phyloP scores from a whole-genome alignment of 148 eudicot genomes.

The Fallopia convolvulus region DNA sequence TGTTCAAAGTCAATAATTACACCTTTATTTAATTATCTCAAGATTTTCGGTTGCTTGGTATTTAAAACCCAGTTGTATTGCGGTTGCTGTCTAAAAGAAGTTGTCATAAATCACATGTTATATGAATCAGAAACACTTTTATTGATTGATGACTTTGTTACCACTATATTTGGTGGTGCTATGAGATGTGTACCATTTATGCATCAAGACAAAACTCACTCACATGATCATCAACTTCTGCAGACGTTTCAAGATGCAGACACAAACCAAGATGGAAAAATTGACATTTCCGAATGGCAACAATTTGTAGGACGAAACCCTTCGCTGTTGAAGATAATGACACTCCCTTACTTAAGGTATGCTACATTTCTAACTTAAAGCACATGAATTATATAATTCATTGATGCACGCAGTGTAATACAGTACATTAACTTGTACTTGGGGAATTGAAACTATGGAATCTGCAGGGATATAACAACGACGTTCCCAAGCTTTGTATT shows the following conservation, averaged over 20 bases:
- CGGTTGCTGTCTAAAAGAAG: not conserved
- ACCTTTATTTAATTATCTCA: not conserved
- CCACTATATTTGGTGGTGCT: not conserved
- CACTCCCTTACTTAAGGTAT: slow-evolving; percentile 89
- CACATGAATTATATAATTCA: not conserved
- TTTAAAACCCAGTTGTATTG: not conserved
- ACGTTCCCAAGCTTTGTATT: slow-evolving; percentile 76
- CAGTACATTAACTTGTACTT: not conserved
- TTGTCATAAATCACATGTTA: not conserved
- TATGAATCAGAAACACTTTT: not conserved
- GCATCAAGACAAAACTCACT: not conserved
- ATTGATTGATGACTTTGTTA: not conserved
- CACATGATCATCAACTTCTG: not conserved
- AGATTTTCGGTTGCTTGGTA: not conserved
- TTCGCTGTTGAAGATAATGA: slow-evolving; percentile 78
- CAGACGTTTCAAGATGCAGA: slow-evolving; percentile 94
- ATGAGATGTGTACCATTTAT: not conserved
- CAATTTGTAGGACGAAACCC: slow-evolving; percentile 72
- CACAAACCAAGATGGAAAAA: slow-evolving; percentile 72
- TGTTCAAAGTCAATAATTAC: not conserved
- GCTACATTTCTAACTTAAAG: not conserved
- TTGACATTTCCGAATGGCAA: slow-evolving; percentile 80
- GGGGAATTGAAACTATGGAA: not conserved
- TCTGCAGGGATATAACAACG: slow-evolving; percentile 78
- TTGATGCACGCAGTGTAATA: too few species aligned